These are phyloP conservation scores for Zasmidium cellare DNA, from an alignment of 2,329 filamentous ascomycete species.

Conservation along the genomic window DNA sequence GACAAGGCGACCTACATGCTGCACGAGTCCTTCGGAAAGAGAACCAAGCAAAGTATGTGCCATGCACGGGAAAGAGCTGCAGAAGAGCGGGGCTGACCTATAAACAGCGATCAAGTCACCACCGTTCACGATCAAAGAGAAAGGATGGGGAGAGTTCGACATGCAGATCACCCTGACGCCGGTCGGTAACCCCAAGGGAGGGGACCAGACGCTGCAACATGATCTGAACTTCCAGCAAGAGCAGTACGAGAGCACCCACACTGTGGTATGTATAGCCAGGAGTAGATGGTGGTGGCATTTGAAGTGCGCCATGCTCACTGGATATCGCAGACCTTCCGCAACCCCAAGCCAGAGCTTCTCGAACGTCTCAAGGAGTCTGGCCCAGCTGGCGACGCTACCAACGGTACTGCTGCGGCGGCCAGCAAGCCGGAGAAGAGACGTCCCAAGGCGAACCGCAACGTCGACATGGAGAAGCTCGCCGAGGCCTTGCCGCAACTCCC, in stretches of 20 bases:
- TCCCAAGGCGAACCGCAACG: conserved; percentile 52
- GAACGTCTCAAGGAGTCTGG: conserved; percentile 79
- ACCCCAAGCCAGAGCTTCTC: conserved; percentile 84
- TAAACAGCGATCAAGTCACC: conserved; percentile 68
- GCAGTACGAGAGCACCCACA: conserved; percentile 80
- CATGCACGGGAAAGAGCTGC: not conserved
- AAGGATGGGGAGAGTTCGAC: conserved; percentile 99
- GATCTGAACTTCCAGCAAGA: conserved; percentile 87
- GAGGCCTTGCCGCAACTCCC: conserved; percentile 84
- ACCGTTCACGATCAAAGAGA: conserved; percentile 86
- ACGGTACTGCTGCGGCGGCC: conserved; percentile 54
- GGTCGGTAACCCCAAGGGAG: conserved; percentile 70
- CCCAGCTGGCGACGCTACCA: conserved; percentile 59
- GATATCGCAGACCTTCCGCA: conserved; percentile 70
- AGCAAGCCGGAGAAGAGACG: conserved; percentile 75
- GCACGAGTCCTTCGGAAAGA: conserved; percentile 89
- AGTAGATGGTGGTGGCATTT: not conserved
- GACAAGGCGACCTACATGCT: conserved; percentile 91
- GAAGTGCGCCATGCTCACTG: not conserved
- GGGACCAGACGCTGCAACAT: conserved; percentile 76
- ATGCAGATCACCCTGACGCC: conserved; percentile 83
- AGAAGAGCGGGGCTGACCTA: conserved; percentile 9
- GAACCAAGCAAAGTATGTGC: conserved; percentile 59
- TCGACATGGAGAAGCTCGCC: conserved; percentile 96
- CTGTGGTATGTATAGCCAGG: conserved; percentile 55